phyloP scores from a whole-genome alignment of 2,329 filamentous ascomycete species.

The Ceratocystis eucalypticola region DNA sequence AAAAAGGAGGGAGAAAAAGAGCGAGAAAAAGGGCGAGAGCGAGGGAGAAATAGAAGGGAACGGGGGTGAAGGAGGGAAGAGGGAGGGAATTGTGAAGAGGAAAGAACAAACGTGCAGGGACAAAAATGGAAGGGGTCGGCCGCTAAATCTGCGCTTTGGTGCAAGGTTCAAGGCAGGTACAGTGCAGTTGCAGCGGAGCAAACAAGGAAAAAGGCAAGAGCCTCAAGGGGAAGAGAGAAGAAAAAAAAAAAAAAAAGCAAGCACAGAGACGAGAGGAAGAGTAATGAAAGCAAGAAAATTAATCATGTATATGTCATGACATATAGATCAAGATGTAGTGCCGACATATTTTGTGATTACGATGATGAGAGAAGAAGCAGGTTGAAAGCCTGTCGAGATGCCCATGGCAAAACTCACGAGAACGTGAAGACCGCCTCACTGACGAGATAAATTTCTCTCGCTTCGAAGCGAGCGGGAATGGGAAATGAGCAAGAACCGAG shows the following conservation, averaged over 20 bases:
- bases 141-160: not conserved
- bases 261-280: not conserved
- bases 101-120: constrained; percentile 5
- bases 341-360: too few relatives aligned
- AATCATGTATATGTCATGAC: too few relatives aligned
- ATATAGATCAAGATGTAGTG: too few relatives aligned
- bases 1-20: not conserved
- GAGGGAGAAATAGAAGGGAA: not conserved
- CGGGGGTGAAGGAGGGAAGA: not conserved
- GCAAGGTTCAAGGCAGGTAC: constrained; percentile 10
- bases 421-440: too few relatives aligned
- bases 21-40: constrained; percentile 7
- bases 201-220: not conserved
- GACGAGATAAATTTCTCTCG: too few relatives aligned
- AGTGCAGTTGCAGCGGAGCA: constrained; percentile 4
- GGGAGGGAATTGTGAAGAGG: constrained; percentile 3
- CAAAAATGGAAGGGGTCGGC: constrained; percentile 13
- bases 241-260: not conserved
- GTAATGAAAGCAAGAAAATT: too few relatives aligned
- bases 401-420: too few relatives aligned
- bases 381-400: too few relatives aligned
- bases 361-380: too few relatives aligned
- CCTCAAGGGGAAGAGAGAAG: not conserved
- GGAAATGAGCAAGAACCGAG: constrained; percentile 6
- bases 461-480: constrained; percentile 2